Evolutionary conservation across 306 rosid species (phyloP).

Genomic region (Glycyrrhiza uralensis): DNA sequence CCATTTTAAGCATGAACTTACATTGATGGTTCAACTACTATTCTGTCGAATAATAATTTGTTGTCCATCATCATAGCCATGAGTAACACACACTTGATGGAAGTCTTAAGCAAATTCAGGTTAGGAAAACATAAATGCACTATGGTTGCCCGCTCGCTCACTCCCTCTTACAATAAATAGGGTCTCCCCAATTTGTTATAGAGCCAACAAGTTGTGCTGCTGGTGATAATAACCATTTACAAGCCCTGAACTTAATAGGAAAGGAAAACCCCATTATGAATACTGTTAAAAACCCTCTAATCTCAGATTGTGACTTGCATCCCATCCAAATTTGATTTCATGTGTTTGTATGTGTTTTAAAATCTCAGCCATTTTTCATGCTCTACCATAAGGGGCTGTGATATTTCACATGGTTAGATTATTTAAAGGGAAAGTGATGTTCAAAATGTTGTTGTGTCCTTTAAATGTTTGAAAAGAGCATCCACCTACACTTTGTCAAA

Average conservation of each 20-base stretch:
- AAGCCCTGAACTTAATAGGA: constrained; percentile 16
- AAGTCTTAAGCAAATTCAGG: constrained; percentile 40
- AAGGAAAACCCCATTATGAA: background rate
- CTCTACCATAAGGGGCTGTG: constrained; percentile 5
- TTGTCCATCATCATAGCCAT: constrained; percentile 28
- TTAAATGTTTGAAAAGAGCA: constrained; percentile 82
- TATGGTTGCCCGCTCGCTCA: constrained; percentile 17
- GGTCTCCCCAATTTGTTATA: constrained; percentile 18
- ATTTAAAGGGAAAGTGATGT: constrained; percentile 34
- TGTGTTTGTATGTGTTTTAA: constrained; percentile 16
- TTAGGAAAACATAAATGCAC: constrained; percentile 40
- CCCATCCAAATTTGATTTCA: constrained; percentile 14
- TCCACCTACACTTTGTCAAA: constrained; percentile 68
- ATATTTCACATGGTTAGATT: constrained; percentile 35
- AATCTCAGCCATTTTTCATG: background rate
- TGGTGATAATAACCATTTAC: constrained; percentile 29
- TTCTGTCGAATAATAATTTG: constrained; percentile 42
- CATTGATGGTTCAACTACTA: constrained; percentile 59
- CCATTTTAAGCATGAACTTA: constrained; percentile 13
- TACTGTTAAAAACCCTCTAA: constrained; percentile 11
- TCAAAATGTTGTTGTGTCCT: constrained; percentile 44
- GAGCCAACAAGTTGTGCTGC: constrained; percentile 38
- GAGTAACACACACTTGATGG: constrained; percentile 32
- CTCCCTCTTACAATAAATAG: constrained; percentile 33
- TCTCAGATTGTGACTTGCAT: constrained; percentile 26